Conservation (phyloP, 2,329 filamentous ascomycete genomes). For the Beauveria rudraprayagi region DNA sequence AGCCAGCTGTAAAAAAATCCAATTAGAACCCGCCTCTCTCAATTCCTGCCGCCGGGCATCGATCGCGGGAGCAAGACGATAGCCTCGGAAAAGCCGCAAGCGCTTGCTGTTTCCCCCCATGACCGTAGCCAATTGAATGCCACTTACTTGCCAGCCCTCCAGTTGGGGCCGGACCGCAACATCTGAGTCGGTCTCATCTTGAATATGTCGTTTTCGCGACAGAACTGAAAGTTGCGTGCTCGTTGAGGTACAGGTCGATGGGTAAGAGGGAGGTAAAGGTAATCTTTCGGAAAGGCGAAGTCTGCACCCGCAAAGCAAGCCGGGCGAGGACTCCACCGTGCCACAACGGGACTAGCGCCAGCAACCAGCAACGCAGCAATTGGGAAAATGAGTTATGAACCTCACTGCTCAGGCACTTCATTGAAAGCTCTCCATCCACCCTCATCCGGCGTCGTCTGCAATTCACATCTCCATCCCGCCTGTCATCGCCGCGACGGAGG, state of each 20-base stretch:
- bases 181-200: slow-evolving; percentile 36
- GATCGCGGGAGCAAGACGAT: background rate
- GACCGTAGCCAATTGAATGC: slow-evolving; percentile 6
- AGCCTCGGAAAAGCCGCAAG: slow-evolving; percentile 26
- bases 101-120: slow-evolving; percentile 10
- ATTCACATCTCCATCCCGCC: slow-evolving; percentile 1
- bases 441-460: background rate
- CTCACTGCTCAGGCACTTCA: slow-evolving; percentile 10
- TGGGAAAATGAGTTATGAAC: background rate
- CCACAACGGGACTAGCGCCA: slow-evolving; percentile 11
- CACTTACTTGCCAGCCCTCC: slow-evolving; percentile 28
- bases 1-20: slow-evolving; percentile 48
- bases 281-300: slow-evolving; percentile 18
- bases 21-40: slow-evolving; percentile 17
- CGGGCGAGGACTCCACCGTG: slow-evolving; percentile 4
- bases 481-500: background rate
- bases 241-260: slow-evolving; percentile 8
- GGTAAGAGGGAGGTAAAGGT: slow-evolving; percentile 8
- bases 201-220: slow-evolving; percentile 13
- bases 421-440: slow-evolving; percentile 6
- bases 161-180: slow-evolving; percentile 26
- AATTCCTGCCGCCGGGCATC: background rate
- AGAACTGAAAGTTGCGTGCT: background rate
- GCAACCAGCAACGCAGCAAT: background rate
- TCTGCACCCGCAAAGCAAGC: slow-evolving; percentile 13